phyloP scores from a whole-genome alignment of 345 rosid genomes.

The Balakata baccata region DNA sequence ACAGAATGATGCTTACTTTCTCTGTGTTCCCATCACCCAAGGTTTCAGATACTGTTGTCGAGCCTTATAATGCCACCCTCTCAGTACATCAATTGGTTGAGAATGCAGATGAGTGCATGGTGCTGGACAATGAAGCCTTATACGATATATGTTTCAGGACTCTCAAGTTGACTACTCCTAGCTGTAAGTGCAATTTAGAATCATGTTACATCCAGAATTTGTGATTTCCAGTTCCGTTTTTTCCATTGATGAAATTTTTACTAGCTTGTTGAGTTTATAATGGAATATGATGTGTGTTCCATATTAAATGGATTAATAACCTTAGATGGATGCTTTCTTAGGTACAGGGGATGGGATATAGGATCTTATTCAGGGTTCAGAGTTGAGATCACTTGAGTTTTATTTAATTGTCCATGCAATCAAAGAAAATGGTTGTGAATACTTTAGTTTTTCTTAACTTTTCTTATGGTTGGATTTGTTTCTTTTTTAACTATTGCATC shows the following conservation, averaged over 20 bases:
- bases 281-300: background rate
- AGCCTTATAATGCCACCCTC: constrained; percentile 29
- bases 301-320: background rate
- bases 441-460: too few relatives aligned
- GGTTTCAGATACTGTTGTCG: constrained; percentile 30
- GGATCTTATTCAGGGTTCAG: too few relatives aligned
- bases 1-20: constrained; percentile 33
- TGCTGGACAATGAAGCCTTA: constrained; percentile 29
- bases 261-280: background rate
- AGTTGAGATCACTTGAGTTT: too few relatives aligned
- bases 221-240: background rate
- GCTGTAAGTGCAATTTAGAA: constrained; percentile 19
- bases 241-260: background rate
- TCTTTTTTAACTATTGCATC: too few relatives aligned
- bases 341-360: too few relatives aligned
- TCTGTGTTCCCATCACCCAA: constrained; percentile 31
- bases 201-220: background rate
- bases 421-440: too few relatives aligned
- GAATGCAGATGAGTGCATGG: constrained; percentile 33
- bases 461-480: too few relatives aligned
- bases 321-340: too few relatives aligned
- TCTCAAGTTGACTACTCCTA: constrained; percentile 28
- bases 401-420: too few relatives aligned
- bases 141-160: constrained; percentile 31
- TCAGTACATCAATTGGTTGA: constrained; percentile 31